phyloP scores from a whole-genome alignment of 78 protist genomes.

The Dictyostelium firmibasis region DNA sequence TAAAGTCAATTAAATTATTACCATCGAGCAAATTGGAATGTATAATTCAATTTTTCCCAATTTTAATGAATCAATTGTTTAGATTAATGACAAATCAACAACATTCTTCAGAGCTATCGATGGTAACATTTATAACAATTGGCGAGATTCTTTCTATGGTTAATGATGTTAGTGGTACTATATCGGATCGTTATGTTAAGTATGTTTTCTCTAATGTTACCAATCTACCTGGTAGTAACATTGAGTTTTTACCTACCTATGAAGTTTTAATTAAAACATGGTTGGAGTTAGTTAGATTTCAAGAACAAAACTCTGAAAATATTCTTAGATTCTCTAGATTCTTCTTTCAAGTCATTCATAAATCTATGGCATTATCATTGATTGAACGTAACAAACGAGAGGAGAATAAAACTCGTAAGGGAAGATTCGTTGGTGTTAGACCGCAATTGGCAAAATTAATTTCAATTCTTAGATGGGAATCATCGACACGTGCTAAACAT shows the following conservation, averaged over 20 bases:
- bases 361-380: slow-evolving; percentile 59
- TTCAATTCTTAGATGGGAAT: slow-evolving; percentile 54
- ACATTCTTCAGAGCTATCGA: slow-evolving; percentile 18
- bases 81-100: slow-evolving; percentile 41
- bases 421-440: slow-evolving; percentile 44
- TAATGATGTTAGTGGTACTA: background rate
- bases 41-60: slow-evolving; percentile 54
- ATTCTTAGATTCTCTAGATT: slow-evolving; percentile 65
- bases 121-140: slow-evolving; percentile 34
- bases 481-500: slow-evolving; percentile 55
- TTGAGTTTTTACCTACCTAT: slow-evolving; percentile 26
- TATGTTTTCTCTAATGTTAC: slow-evolving; percentile 33
- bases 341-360: slow-evolving; percentile 50
- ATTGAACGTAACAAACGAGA: slow-evolving; percentile 35
- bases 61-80: slow-evolving; percentile 61
- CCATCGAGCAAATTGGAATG: slow-evolving; percentile 18
- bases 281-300: slow-evolving; percentile 63
- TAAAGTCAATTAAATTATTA: slow-evolving; percentile 10
- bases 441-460: slow-evolving; percentile 34
- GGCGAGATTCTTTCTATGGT: slow-evolving; percentile 58
- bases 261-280: slow-evolving; percentile 68
- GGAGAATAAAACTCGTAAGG: slow-evolving; percentile 50
- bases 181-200: slow-evolving; percentile 23
- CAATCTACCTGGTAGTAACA: background rate
- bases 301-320: slow-evolving; percentile 68